Evolutionary conservation across 768 basidiomycete genomes (phyloP).

Genomic region (Xerocomellus amylosporus): DNA sequence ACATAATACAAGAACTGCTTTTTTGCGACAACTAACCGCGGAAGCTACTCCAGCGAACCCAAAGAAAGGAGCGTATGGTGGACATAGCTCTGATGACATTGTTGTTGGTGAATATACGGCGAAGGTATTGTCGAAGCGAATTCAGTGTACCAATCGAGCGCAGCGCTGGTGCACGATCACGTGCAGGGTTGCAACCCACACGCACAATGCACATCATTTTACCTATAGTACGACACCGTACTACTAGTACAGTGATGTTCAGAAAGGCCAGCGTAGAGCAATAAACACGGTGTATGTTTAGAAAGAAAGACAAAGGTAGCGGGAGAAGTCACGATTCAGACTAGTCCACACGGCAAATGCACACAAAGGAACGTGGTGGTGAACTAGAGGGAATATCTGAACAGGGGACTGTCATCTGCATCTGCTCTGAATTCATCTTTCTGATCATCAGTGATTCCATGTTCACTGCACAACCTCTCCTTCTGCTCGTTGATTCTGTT

Average conservation of each 20-base stretch:
- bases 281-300: background rate
- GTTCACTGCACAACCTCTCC: constrained; percentile 38
- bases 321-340: background rate
- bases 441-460: constrained; percentile 41
- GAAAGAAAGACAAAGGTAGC: too few relatives aligned
- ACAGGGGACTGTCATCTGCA: constrained; percentile 55
- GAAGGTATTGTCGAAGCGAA: background rate
- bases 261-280: background rate
- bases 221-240: too few relatives aligned
- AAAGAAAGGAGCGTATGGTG: constrained; percentile 96
- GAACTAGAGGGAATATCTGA: constrained; percentile 37
- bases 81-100: constrained; percentile 64
- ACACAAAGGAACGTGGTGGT: background rate
- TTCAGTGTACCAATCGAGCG: background rate
- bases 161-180: constrained; percentile 6
- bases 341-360: too few relatives aligned
- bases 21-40: constrained; percentile 56
- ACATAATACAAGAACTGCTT: background rate
- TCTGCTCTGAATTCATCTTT: constrained; percentile 41
- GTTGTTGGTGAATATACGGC: background rate
- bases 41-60: constrained; percentile 96
- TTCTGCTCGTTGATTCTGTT: constrained; percentile 47
- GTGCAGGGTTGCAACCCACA: too few relatives aligned
- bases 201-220: too few relatives aligned
- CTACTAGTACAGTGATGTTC: too few relatives aligned